Base-by-base conservation (phyloP, 306 rosid species). In the Astragalus glycyphyllos region DNA sequence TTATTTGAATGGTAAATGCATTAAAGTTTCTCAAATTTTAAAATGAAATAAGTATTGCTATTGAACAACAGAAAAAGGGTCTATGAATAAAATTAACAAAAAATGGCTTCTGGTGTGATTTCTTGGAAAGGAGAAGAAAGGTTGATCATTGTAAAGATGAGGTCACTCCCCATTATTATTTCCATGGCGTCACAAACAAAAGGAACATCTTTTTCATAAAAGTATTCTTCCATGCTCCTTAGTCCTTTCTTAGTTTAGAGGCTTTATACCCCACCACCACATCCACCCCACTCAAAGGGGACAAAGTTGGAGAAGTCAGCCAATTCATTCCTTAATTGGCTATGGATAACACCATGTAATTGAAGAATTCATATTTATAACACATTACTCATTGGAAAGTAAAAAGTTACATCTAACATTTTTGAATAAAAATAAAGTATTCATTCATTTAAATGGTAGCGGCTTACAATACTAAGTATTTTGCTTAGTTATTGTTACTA, bases 131-230 rank as follows among this genome's bases (percentile, higher is more conserved):
- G 50, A 68, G 79, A 55, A 51, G 45, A 74, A 64, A 81, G 58
- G 76, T 76, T 38, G 73, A 60, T 59, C 32, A 69, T 68, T 55
- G 68, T 11, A 77, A 76, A 81, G 73, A 9, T 68, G 71, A 57
- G 16, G 34, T 70, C 14, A 57, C 13, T 6, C 11, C 7, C 47
- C 44, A 61, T 61, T n/a, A 82, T 65, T 74, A 60, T 73, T 56
- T 71, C 59, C 68, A 64, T 82, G 74, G 75, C 76, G 65, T 78
- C 76, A 66, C 66, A 71, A 75, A 68, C 79, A 75, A 75, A 82
- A 82, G 73, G 69, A 82, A 65, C 69, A 65, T 66, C 77, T 68
- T 71, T 79, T 68, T 66, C 37, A 20, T 35, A 73, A 77, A 77
- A 49, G 80, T 69, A 77, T 38, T 63, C 17, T 58, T 69, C 69